These are phyloP conservation scores for Letharia lupina DNA, from an alignment of 495 filamentous ascomycete genomes.

Conservation along the genomic window DNA sequence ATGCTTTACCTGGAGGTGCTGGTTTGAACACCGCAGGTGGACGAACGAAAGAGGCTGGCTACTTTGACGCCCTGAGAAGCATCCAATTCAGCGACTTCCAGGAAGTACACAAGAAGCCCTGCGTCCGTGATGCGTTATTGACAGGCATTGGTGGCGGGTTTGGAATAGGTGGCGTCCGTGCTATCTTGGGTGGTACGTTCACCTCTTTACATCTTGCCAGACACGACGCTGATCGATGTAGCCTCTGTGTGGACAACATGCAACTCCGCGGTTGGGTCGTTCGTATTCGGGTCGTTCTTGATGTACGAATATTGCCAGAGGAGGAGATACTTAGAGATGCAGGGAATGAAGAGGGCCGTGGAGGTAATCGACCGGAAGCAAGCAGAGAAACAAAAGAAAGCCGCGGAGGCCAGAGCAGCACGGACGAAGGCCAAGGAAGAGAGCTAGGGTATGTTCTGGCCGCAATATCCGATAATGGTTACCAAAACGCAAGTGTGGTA, in stretches of 20 bases:
- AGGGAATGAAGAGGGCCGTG: slow-evolving; percentile 69
- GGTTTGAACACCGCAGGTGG: slow-evolving; percentile 42
- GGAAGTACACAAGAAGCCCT: slow-evolving; percentile 69
- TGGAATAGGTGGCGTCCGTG: slow-evolving; percentile 60
- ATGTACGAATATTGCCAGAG: slow-evolving; percentile 77
- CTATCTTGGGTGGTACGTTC: slow-evolving; percentile 62
- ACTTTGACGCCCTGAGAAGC: slow-evolving; percentile 57
- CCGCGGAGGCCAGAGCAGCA: slow-evolving; percentile 45
- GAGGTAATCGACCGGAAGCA: slow-evolving; percentile 72
- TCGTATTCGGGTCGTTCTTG: slow-evolving; percentile 51
- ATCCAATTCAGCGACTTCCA: slow-evolving; percentile 63
- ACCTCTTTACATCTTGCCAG: not conserved
- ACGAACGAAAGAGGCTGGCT: slow-evolving; percentile 36
- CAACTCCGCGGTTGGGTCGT: slow-evolving; percentile 79
- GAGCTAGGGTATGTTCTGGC: not conserved
- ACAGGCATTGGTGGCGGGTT: slow-evolving; percentile 74
- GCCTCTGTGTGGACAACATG: slow-evolving; percentile 49
- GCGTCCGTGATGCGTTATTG: slow-evolving; percentile 72
- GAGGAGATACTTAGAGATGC: slow-evolving; percentile 58
- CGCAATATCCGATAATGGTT: not conserved
- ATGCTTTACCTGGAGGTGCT: slow-evolving; percentile 37
- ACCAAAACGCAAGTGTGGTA: not conserved
- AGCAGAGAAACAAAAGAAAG: slow-evolving; percentile 51
- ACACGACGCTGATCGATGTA: slow-evolving; percentile 24
- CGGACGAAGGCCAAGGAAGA: slow-evolving; percentile 43